Percentiles rank a stretch among this genome's conserved stretches.
These are phyloP conservation scores for Fusarium sp. DNA, from an alignment of 2,329 filamentous ascomycete species.

Conservation along the genomic window DNA sequence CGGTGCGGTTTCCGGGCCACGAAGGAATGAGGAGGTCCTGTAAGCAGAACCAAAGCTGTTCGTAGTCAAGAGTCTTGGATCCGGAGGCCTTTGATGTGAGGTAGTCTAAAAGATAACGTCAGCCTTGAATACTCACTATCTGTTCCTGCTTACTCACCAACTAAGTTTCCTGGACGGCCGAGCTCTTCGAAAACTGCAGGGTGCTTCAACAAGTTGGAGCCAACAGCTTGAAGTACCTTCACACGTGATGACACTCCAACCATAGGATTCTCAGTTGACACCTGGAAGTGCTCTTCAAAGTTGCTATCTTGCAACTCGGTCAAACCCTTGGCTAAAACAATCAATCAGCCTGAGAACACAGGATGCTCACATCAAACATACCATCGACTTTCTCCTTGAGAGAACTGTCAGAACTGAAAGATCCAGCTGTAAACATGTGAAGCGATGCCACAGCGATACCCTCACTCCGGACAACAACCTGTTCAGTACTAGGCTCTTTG, in stretches of 20 bases:
- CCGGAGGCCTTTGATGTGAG: conserved; percentile 41
- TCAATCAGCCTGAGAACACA: neutral
- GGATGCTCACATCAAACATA: neutral
- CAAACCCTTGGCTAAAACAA: conserved; percentile 45
- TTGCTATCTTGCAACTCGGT: conserved; percentile 45
- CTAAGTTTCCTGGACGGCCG: conserved; percentile 59
- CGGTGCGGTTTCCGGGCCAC: conserved; percentile 64
- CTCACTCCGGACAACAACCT: conserved; percentile 55
- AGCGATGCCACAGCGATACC: conserved; percentile 62
- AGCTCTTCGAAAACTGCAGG: conserved; percentile 53
- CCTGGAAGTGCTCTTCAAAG: conserved; percentile 55
- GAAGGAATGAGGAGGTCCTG: conserved; percentile 58
- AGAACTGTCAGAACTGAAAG: conserved; percentile 44
- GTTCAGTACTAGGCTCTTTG: conserved; percentile 50
- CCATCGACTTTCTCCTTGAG: conserved; percentile 47
- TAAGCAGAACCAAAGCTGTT: conserved; percentile 51
- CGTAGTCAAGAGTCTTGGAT: neutral
- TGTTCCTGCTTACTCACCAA: conserved; percentile 50
- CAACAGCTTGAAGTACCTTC: conserved; percentile 53
- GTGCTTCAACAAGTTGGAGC: conserved; percentile 51
- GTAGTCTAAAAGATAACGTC: conserved; percentile 47
- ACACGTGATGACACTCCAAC: conserved; percentile 56
- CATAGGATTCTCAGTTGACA: conserved; percentile 55
- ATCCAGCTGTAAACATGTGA: conserved; percentile 58
- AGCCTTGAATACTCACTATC: rapidly evolving